Conservation (phyloP, 768 basidiomycete genomes). For the Russula griseocarnosa region DNA sequence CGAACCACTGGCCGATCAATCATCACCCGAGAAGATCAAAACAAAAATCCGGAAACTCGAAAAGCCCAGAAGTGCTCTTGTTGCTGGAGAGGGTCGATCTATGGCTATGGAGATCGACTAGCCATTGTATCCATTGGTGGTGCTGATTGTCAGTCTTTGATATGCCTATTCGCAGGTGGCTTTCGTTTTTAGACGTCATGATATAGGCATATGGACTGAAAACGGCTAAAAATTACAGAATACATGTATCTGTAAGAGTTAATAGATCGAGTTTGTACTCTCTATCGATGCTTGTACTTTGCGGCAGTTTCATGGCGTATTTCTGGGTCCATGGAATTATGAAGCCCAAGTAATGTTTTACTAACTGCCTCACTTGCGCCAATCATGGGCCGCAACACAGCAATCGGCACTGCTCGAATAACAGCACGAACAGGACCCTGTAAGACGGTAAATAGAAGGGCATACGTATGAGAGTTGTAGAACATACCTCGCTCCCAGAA, state of each 20-base stretch:
- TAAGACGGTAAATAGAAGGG: conserved; percentile 12
- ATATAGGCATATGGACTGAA: not conserved
- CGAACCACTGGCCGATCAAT: conserved; percentile 52
- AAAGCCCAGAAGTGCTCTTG: conserved; percentile 65
- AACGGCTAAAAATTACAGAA: not conserved
- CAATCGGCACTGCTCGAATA: conserved; percentile 94
- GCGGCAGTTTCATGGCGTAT: conserved; percentile 79
- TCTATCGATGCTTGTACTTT: conserved; percentile 84
- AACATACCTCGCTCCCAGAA: conserved; percentile 79
- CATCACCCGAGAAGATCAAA: conserved; percentile 47
- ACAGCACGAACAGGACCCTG: conserved; percentile 93
- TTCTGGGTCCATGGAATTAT: conserved; percentile 88
- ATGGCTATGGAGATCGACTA: conserved; percentile 91
- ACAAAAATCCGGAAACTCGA: conserved; percentile 75
- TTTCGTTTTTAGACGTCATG: conserved; percentile 5
- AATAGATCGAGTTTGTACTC: not conserved
- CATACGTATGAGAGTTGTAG: not conserved
- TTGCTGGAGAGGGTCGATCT: conserved; percentile 77
- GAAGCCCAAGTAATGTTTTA: conserved; percentile 89
- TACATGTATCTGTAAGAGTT: conserved; percentile 10
- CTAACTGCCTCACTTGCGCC: conserved; percentile 95
- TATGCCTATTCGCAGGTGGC: not conserved
- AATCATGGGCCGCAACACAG: conserved; percentile 96
- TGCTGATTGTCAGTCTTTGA: not conserved
- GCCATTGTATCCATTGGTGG: conserved; percentile 24